A percentile compares a stretch with the other conserved stretches of the same genome.
These are phyloP conservation scores for Bacterosira constricta DNA, from an alignment of 108 stramenopile species.

Conservation along the genomic window DNA sequence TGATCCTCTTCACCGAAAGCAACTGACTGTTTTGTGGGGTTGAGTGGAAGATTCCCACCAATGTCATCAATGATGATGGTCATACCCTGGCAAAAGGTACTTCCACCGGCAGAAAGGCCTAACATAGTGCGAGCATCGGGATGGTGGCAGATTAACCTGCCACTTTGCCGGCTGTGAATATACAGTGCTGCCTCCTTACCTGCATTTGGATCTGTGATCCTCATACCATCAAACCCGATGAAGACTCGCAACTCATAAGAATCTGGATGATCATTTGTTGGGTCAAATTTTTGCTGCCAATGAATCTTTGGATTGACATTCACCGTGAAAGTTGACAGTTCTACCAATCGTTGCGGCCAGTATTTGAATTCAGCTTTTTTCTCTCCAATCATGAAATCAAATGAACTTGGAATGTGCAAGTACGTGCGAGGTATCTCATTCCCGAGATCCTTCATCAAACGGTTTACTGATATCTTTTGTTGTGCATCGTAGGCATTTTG, in stretches of 20 bases:
- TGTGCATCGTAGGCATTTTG: slow-evolving; percentile 10
- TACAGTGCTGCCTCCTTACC: slow-evolving; percentile 37
- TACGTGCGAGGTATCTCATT: slow-evolving; percentile 55
- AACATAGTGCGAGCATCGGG: slow-evolving; percentile 55
- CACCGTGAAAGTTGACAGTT: slow-evolving; percentile 54
- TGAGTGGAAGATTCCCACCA: slow-evolving; percentile 58
- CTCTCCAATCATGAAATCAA: slow-evolving; percentile 38
- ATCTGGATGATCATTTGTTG: neutral
- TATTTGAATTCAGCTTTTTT: slow-evolving; percentile 31
- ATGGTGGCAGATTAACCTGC: slow-evolving; percentile 53
- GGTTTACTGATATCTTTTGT: slow-evolving; percentile 28
- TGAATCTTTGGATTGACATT: slow-evolving; percentile 24
- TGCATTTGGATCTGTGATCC: neutral
- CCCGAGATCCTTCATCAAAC: slow-evolving; percentile 33
- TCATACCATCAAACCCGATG: slow-evolving; percentile 38
- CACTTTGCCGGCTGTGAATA: slow-evolving; percentile 61
- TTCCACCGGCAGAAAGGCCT: slow-evolving; percentile 40
- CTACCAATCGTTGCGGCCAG: slow-evolving; percentile 56
- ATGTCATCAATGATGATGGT: slow-evolving; percentile 69
- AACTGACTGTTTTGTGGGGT: slow-evolving; percentile 68
- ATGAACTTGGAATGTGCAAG: slow-evolving; percentile 52
- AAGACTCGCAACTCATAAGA: slow-evolving; percentile 26
- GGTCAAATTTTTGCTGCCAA: slow-evolving; percentile 1
- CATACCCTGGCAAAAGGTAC: slow-evolving; percentile 62
- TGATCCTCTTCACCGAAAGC: slow-evolving; percentile 42